Conservation (phyloP, 805 yeast genomes). For the Yarrowia keelungensis region DNA sequence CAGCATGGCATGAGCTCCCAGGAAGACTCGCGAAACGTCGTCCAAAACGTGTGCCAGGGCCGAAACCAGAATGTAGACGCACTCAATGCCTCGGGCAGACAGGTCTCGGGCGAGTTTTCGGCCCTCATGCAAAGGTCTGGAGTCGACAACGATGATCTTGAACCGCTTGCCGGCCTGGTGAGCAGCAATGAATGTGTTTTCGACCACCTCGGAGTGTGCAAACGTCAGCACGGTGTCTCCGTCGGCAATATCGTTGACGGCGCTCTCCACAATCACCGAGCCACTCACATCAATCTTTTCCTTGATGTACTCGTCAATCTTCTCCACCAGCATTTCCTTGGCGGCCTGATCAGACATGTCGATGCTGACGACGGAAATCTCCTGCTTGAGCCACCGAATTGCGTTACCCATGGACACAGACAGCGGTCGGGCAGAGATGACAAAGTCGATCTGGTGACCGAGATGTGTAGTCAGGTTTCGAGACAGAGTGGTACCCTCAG, state of each 20-base stretch:
- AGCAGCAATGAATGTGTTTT: conserved; percentile 74
- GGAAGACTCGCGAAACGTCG: conserved; percentile 86
- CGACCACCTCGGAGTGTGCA: conserved; percentile 86
- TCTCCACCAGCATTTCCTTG: conserved; percentile 64
- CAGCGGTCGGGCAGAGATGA: conserved; percentile 89
- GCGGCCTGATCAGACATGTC: conserved; percentile 73
- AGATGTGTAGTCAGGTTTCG: conserved; percentile 88
- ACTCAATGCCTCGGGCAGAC: conserved; percentile 67
- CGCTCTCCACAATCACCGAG: conserved; percentile 78
- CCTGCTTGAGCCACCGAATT: conserved; percentile 95
- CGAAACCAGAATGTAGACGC: conserved; percentile 79
- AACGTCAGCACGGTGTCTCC: conserved; percentile 84
- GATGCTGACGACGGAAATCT: conserved; percentile 80
- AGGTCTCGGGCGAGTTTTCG: conserved; percentile 72
- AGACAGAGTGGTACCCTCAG: conserved; percentile 80
- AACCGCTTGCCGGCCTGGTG: conserved; percentile 66
- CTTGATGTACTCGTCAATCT: conserved; percentile 79
- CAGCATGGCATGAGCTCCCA: conserved; percentile 97
- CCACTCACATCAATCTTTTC: conserved; percentile 88
- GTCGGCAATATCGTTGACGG: conserved; percentile 75
- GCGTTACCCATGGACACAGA: conserved; percentile 97
- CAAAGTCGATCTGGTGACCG: conserved; percentile 89
- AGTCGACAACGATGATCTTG: conserved; percentile 85
- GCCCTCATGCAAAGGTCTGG: conserved; percentile 95
- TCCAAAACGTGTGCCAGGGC: conserved; percentile 81